Evolutionary conservation across 2,329 filamentous ascomycete species (phyloP), one percentile per base, ranked within the genome.

Genomic region (Pyrenophora tritici-repentis): DNA sequence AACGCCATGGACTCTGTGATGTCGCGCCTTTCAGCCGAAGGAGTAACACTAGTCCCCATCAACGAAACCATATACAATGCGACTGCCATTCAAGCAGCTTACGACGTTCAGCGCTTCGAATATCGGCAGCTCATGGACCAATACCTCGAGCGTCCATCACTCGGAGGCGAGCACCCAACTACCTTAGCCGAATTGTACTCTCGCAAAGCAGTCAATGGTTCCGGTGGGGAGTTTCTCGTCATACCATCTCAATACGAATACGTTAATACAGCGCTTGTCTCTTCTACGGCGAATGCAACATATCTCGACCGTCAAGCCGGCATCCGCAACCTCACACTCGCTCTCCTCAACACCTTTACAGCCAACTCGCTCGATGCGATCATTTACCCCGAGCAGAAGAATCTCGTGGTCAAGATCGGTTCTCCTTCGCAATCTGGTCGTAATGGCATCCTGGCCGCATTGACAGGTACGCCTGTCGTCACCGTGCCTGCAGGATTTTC

Each of bases 361-460:
- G 49, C 62, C 0, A 72, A 83, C 55, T 53, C 68, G 0, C 74
- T 88, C 12, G 81, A 86, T 62, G 84, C 81, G 0, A 60, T 87
- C 31, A 79, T 86, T 59, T 88, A 87, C 67, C 85, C 85, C 0
- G 80, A 87, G 63, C 85, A 88, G 61, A 80, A 80, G 62, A 86
- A 86, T 46, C 78, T 87, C 1, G 83, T 85, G 5, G 83, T 86
- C 2, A 78, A 79, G 38, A 68, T 86, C 18, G 84, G 83, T 3
- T 78, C 79, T 1, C 74, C 79, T 0, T 80, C 78, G 0, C 85
- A 88, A 69, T 73, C 73, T n/a, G 84, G 84, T 1, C 75, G 85
- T 2, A 88, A 84, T 56, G 82, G 81, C 2, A 81, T 83, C 39
- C 62, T 83, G 1, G 82, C 80, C 2, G 80, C 81, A 0, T 62